Percentiles rank a stretch among this genome's conserved stretches.
Evolutionary conservation across 768 basidiomycete species (phyloP).

Genomic region (Tricholoma furcatifolium): DNA sequence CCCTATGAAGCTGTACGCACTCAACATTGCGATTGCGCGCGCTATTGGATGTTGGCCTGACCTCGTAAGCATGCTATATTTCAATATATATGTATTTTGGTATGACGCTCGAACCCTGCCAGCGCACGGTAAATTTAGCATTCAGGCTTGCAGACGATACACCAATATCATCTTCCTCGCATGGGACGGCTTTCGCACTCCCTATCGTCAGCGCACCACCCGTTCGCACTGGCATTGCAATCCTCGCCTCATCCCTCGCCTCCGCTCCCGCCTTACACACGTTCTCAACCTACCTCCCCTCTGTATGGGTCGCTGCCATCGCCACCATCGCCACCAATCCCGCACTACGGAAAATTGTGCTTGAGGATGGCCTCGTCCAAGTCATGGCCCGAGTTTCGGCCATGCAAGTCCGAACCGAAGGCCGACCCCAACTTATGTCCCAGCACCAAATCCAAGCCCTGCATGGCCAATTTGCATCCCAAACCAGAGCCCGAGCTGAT

Average conservation of each 20-base stretch:
- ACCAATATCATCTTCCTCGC: constrained; percentile 18
- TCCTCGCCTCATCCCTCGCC: constrained; percentile 34
- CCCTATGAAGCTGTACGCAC: constrained; percentile 40
- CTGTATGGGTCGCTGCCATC: constrained; percentile 57
- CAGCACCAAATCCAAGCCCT: too few species aligned
- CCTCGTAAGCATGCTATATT: constrained; percentile 41
- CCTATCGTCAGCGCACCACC: constrained; percentile 13
- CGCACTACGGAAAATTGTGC: constrained; percentile 22
- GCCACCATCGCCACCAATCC: constrained; percentile 50
- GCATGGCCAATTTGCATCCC: too few species aligned
- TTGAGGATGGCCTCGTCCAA: background rate
- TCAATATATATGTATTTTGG: too few species aligned
- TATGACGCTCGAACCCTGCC: background rate
- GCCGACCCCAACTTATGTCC: too few species aligned
- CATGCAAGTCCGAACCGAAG: too few species aligned
- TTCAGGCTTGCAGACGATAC: constrained; percentile 55
- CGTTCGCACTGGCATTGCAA: constrained; percentile 21
- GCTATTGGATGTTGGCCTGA: constrained; percentile 41
- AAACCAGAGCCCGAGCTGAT: too few species aligned
- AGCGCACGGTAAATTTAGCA: constrained; percentile 55
- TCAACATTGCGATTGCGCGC: constrained; percentile 45
- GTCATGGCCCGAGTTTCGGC: too few species aligned
- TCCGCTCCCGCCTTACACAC: constrained; percentile 41
- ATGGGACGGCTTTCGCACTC: constrained; percentile 10
- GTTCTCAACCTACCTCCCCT: constrained; percentile 53